Conservation (phyloP, 2,329 filamentous ascomycete genomes). For the Pestalotiopsis sp. region DNA sequence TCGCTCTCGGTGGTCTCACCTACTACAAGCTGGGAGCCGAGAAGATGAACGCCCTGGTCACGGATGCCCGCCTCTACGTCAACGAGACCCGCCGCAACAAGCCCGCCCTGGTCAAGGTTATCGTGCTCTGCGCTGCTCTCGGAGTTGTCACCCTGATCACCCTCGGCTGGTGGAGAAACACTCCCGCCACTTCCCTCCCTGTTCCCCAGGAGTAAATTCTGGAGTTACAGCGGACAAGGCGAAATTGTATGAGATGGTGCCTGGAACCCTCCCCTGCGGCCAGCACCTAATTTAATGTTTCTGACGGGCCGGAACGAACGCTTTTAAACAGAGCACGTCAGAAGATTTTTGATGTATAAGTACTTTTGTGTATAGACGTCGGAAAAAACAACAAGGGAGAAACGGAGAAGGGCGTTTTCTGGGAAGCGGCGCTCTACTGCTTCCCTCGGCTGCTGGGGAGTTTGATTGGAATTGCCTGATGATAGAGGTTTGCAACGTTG, state of each 20-base stretch:
- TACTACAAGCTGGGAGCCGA: slow-evolving; percentile 32
- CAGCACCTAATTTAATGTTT: background rate
- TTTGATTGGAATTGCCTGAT: background rate
- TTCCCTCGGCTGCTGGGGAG: background rate
- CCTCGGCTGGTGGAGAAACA: slow-evolving; percentile 11
- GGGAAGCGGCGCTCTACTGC: background rate
- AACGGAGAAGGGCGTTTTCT: slow-evolving; percentile 4
- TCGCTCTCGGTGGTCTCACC: slow-evolving; percentile 47
- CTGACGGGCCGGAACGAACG: background rate
- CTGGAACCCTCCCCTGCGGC: background rate
- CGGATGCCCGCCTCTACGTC: slow-evolving; percentile 22
- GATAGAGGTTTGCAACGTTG: background rate
- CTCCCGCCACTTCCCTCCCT: slow-evolving; percentile 3
- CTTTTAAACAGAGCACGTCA: background rate
- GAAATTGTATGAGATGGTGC: background rate
- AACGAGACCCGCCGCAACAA: slow-evolving; percentile 25
- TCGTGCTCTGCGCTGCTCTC: slow-evolving; percentile 20
- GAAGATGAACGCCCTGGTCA: slow-evolving; percentile 27
- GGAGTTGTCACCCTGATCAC: slow-evolving; percentile 2
- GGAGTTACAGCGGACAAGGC: too few species aligned
- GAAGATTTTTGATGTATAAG: background rate
- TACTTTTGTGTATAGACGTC: slow-evolving; percentile 13
- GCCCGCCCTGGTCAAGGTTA: slow-evolving; percentile 23
- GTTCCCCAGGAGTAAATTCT: slow-evolving; percentile 7
- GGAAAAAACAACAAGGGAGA: background rate